Conservation (phyloP, 1,139 yeast genomes). For the Torulaspora globosa region DNA sequence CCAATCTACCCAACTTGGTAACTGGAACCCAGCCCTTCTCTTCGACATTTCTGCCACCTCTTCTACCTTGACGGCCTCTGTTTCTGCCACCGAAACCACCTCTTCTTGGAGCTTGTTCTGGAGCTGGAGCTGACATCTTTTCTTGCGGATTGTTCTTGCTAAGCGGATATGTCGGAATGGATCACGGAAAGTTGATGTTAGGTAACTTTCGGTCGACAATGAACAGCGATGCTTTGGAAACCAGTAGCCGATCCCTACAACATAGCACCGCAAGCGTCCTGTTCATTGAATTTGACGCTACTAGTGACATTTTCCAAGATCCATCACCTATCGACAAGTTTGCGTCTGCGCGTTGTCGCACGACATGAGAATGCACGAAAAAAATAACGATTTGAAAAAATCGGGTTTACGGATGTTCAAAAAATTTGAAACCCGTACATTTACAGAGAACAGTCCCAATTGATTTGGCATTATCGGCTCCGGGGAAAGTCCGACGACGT, state of each 20-base stretch:
- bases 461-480: too few relatives aligned
- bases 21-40: slow-evolving; percentile 99
- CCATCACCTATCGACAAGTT: neutral
- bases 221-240: slow-evolving; percentile 3
- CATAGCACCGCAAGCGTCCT: too few relatives aligned
- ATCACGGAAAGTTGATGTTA: slow-evolving; percentile 83
- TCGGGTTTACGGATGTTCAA: slow-evolving; percentile 1
- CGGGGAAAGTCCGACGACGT: neutral
- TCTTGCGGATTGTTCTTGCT: slow-evolving; percentile 21
- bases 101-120: slow-evolving; percentile 45
- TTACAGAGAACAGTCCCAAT: neutral
- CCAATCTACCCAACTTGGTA: slow-evolving; percentile 99
- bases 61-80: slow-evolving; percentile 56
- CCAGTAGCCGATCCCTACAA: neutral
- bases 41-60: slow-evolving; percentile 73
- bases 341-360: neutral
- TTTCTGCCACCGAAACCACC: slow-evolving; percentile 67
- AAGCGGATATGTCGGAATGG: slow-evolving; percentile 60
- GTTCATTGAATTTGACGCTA: neutral
- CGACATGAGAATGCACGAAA: neutral
- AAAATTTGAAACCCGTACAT: neutral
- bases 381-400: neutral
- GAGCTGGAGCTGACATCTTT: slow-evolving; percentile 51
- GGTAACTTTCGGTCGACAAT: slow-evolving; percentile 85
- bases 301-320: neutral